Evolutionary conservation across 176 grass and related monocot species (phyloP), one percentile per base, ranked within the genome.

Genomic region (Luzula sylvatica): DNA sequence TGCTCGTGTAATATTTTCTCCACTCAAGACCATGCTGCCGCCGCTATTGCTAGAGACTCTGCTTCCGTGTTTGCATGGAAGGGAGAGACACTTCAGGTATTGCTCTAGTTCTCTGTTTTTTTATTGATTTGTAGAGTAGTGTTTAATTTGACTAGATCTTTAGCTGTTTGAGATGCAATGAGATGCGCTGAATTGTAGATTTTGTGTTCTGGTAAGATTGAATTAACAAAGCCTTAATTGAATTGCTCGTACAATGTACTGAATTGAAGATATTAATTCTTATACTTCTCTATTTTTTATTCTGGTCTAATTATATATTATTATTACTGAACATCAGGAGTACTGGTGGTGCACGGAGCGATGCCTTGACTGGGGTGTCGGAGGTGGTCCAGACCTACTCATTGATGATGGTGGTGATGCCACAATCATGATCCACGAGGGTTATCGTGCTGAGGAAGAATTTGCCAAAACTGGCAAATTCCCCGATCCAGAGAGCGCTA

Each of bases 341-440:
- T 98, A 98, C 85, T 98, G 92, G 92, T 98, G 92, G 92, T 98
- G 92, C 81, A 90, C 85, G 42, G 92, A 98, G 81, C 74, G 85
- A 8, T 82, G 85, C 78, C 85, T 98, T 27, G 85, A 98, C 65
- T 98, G 81, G 92, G 92, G 92, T 39, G 45, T 7, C 6, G 71
- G 13, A 0, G 81, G 85, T 4, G 92, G 85, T 3, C 92, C 92
- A 3, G 81, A 96, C 65, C 92, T 96, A 77, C 85, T 96, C 58
- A 84, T 96, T 56, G 90, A 96, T 18, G 90, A 89, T 9, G 90
- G 90, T 0, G 92, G 92, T 1, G 85, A 98, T 22, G 92, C 92
- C 19, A 98, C 92, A 1, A 65, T 86, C 41, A 77, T 90, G 64
- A 90, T 98, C 75, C 92, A 90, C 38, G 92, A 98, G 85, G 92